A percentile compares a stretch with the other conserved stretches of the same genome.
Conservation (phyloP, 441 rosid genomes). For the Melastoma candidum region DNA sequence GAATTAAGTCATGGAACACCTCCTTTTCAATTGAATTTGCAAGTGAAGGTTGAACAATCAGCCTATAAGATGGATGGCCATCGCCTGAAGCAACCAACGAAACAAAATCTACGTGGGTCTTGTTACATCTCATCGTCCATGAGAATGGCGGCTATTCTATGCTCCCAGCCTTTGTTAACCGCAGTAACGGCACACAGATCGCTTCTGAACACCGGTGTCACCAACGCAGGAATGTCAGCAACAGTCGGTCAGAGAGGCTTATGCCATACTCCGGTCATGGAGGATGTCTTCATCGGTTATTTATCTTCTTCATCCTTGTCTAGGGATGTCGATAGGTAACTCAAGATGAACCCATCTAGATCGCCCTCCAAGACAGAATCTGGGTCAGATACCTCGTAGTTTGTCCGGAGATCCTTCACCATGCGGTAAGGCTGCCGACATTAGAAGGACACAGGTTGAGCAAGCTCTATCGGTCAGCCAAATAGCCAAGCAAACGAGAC, state of each 20-base stretch:
- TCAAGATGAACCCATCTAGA: slow-evolving; percentile 74
- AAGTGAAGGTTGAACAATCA: no score
- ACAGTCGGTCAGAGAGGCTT: not conserved
- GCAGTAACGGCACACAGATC: not conserved
- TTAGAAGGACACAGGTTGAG: not conserved
- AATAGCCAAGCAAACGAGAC: not conserved
- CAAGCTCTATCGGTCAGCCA: slow-evolving; percentile 1
- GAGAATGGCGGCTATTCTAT: no score
- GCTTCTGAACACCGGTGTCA: no score
- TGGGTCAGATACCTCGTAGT: slow-evolving; percentile 80
- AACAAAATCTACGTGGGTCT: no score
- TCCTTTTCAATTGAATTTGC: no score
- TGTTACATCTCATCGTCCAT: no score
- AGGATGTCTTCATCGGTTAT: slow-evolving; percentile 3
- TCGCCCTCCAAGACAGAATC: slow-evolving; percentile 93
- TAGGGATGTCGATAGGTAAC: slow-evolving; percentile 66
- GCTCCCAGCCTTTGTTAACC: no score
- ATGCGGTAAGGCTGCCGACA: slow-evolving; percentile 71
- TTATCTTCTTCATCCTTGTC: slow-evolving; percentile 40
- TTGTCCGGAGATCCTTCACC: slow-evolving; percentile 94
- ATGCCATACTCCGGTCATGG: not conserved
- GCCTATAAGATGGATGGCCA: no score
- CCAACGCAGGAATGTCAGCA: not conserved
- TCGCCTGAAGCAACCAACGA: no score
- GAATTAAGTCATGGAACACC: no score